Percentiles rank a stretch among this genome's conserved stretches.
These are phyloP conservation scores for Naumovozyma castellii DNA, from an alignment of 805 yeast species.

Conservation along the genomic window DNA sequence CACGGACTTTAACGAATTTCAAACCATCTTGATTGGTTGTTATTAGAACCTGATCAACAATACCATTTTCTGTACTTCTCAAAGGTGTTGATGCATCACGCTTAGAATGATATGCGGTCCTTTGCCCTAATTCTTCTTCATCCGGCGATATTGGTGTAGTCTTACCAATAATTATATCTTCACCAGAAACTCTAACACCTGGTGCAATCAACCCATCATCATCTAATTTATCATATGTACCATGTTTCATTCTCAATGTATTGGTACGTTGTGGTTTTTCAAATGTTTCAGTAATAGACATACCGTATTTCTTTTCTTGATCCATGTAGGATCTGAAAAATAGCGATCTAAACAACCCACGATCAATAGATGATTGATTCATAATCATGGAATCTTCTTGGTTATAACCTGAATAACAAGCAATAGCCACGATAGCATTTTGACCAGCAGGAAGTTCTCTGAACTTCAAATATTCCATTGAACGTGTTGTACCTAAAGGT, in stretches of 20 bases:
- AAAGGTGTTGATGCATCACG: constrained; percentile 97
- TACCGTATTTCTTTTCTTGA: constrained; percentile 96
- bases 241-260: constrained; percentile 91
- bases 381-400: constrained; percentile 99
- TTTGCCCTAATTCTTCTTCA: constrained; percentile 95
- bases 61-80: constrained; percentile 94
- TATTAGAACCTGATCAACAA: constrained; percentile 92
- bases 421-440: constrained; percentile 95
- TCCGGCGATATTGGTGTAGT: constrained; percentile 99
- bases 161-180: constrained; percentile 96
- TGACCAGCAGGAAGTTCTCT: constrained; percentile 98
- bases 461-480: constrained; percentile 95
- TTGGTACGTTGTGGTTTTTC: constrained; percentile 94
- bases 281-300: constrained; percentile 95
- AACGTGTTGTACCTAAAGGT: constrained; percentile 93
- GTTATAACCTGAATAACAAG: constrained; percentile 96
- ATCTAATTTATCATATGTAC: constrained; percentile 95
- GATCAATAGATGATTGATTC: constrained; percentile 95
- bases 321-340: constrained; percentile 98
- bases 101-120: constrained; percentile 96
- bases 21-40: constrained; percentile 98
- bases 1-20: constrained; percentile 93
- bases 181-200: constrained; percentile 97
- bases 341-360: constrained; percentile 91
- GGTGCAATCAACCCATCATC: constrained; percentile 98